Conservation (phyloP, 1,139 yeast genomes). For the Blastobotrys proliferans region DNA sequence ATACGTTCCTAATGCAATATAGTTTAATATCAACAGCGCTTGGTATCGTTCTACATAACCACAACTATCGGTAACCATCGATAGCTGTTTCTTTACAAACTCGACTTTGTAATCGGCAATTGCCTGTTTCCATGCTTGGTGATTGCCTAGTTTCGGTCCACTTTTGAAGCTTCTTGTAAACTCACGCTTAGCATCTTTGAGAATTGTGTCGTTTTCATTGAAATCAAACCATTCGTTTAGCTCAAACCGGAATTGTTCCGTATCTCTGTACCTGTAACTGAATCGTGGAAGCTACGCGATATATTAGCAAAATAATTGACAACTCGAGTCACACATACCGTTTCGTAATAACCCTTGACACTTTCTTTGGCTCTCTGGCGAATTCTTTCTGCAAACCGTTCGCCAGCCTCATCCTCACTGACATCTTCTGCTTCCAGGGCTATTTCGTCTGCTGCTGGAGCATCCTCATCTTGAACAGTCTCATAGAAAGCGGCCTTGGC, state of each 20-base stretch:
- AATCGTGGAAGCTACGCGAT: slow-evolving; percentile 10
- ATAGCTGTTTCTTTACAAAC: slow-evolving; percentile 10
- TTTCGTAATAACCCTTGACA: slow-evolving; percentile 5
- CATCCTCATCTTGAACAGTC: background rate
- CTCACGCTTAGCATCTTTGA: slow-evolving; percentile 23
- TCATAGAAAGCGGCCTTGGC: background rate
- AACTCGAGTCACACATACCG: background rate
- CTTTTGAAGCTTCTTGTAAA: slow-evolving; percentile 9
- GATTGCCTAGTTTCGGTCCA: background rate
- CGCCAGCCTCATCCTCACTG: slow-evolving; percentile 1
- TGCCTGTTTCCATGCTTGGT: slow-evolving; percentile 18
- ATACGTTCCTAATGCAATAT: slow-evolving; percentile 44
- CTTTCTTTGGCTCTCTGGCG: slow-evolving; percentile 22
- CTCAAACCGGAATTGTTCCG: slow-evolving; percentile 26
- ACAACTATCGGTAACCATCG: slow-evolving; percentile 1
- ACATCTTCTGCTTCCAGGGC: background rate
- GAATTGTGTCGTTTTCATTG: slow-evolving; percentile 21
- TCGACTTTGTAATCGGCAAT: slow-evolving; percentile 9
- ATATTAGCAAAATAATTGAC: slow-evolving; percentile 1
- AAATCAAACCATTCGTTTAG: slow-evolving; percentile 37
- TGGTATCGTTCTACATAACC: slow-evolving; percentile 5
- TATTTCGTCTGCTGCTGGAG: slow-evolving; percentile 6
- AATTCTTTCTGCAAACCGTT: slow-evolving; percentile 23
- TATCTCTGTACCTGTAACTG: slow-evolving; percentile 23
- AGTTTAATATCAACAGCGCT: slow-evolving; percentile 28